Evolutionary conservation across 2,329 filamentous ascomycete genomes (phyloP).

Genomic region (Lecanicillium sp.): DNA sequence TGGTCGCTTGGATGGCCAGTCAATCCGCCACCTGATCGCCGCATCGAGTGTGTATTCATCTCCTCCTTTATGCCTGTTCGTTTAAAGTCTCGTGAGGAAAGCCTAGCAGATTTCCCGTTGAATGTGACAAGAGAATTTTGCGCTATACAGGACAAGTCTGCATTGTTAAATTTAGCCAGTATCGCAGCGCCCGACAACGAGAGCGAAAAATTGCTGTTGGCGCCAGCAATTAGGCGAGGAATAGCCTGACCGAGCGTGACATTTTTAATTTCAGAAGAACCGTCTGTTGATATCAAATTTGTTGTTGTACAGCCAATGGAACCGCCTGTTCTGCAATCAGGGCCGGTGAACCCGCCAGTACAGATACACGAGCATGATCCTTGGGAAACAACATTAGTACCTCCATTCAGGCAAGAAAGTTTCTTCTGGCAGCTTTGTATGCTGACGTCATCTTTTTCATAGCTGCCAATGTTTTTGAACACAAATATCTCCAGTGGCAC

Average conservation of each 20-base stretch:
- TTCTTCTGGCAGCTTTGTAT: constrained; percentile 49
- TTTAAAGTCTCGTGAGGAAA: constrained; percentile 14
- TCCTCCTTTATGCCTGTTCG: neutral
- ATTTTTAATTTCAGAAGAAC: constrained; percentile 39
- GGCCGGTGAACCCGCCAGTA: constrained; percentile 71
- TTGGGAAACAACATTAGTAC: constrained; percentile 61
- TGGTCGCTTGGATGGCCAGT: neutral
- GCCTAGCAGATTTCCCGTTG: constrained; percentile 43
- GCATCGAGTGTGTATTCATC: neutral
- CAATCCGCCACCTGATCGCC: neutral
- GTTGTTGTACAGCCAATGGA: constrained; percentile 46
- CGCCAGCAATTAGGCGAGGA: constrained; percentile 60
- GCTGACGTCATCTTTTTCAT: constrained; percentile 26
- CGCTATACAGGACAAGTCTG: constrained; percentile 69
- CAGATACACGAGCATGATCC: constrained; percentile 79
- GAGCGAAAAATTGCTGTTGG: constrained; percentile 63
- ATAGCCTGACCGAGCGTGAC: constrained; percentile 77
- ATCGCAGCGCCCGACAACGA: constrained; percentile 62
- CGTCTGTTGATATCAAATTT: constrained; percentile 31
- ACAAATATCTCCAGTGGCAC: constrained; percentile 63
- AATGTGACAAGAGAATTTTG: constrained; percentile 89
- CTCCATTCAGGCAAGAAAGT: constrained; percentile 69
- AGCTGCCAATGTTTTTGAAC: constrained; percentile 37
- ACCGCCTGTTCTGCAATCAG: constrained; percentile 39
- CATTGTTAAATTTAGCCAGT: constrained; percentile 65